These are phyloP conservation scores for Phylloporus arenicola DNA, from an alignment of 768 basidiomycete species.

Conservation along the genomic window DNA sequence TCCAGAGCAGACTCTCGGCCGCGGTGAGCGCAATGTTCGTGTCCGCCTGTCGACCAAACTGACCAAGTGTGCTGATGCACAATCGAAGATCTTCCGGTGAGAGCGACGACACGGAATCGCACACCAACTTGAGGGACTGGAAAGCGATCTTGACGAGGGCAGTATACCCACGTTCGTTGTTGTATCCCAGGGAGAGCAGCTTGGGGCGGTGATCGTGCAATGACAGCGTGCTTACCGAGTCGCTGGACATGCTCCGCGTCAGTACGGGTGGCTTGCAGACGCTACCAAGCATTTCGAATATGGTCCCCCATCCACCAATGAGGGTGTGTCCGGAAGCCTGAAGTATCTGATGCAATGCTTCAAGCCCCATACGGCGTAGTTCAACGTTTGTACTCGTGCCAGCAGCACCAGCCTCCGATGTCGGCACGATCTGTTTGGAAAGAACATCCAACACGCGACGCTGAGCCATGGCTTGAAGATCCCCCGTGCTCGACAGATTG, in stretches of 20 bases:
- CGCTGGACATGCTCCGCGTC: conserved; percentile 33
- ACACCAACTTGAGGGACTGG: conserved; percentile 89
- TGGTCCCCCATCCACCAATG: conserved; percentile 87
- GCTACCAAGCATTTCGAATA: conserved; percentile 88
- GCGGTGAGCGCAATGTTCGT: conserved; percentile 96
- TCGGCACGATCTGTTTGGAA: conserved; percentile 64
- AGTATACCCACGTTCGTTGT: conserved; percentile 64
- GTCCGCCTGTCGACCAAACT: conserved; percentile 88
- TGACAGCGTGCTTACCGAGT: conserved; percentile 41
- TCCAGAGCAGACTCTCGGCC: conserved; percentile 90
- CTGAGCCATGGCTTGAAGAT: conserved; percentile 68
- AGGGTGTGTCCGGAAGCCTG: conserved; percentile 90
- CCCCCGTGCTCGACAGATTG: conserved; percentile 54
- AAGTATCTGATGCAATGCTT: conserved; percentile 84
- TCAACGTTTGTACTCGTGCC: conserved; percentile 58
- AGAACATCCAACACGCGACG: conserved; percentile 82
- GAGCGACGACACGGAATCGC: conserved; percentile 83
- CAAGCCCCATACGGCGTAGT: conserved; percentile 80
- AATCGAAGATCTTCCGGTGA: conserved; percentile 76
- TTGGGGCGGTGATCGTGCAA: conserved; percentile 35
- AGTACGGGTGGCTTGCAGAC: conserved; percentile 62
- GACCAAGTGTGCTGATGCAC: conserved; percentile 86
- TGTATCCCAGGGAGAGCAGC: conserved; percentile 49
- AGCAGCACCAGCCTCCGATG: conserved; percentile 34
- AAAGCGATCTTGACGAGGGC: conserved; percentile 88